phyloP scores from a whole-genome alignment of 345 rosid species.

The Camelina hispida region DNA sequence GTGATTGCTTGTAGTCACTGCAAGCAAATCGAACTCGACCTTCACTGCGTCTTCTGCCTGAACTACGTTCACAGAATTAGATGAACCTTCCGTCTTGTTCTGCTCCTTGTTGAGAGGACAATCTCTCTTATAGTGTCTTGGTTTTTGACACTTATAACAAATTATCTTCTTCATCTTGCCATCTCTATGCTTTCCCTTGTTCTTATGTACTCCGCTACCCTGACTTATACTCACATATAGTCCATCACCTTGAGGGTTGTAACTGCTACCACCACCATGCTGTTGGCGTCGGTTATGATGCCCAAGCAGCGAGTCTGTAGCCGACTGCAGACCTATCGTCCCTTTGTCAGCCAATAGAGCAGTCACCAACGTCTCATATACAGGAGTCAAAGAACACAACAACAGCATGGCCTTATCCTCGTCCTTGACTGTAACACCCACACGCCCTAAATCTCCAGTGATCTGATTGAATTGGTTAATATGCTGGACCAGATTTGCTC shows the following conservation, averaged over 20 bases:
- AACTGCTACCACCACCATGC: background rate
- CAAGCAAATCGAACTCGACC: background rate
- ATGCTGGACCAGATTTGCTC: too few species aligned
- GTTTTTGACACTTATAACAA: background rate
- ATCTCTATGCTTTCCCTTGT: background rate
- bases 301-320: too few species aligned
- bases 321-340: too few species aligned
- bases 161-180: background rate
- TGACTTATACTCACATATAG: background rate
- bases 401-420: too few species aligned
- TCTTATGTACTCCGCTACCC: background rate
- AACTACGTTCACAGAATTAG: background rate
- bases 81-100: fast-evolving
- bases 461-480: too few species aligned
- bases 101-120: background rate
- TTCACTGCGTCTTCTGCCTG: background rate
- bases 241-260: background rate
- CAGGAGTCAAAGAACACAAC: too few species aligned
- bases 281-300: too few species aligned
- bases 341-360: too few species aligned
- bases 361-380: too few species aligned
- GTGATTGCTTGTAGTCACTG: background rate
- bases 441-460: too few species aligned
- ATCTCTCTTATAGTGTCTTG: background rate
- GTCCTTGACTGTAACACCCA: too few species aligned